Evolutionary conservation across 805 yeast species (phyloP), one percentile per base, ranked within the genome.

Genomic region (Hanseniaspora clermontiae): DNA sequence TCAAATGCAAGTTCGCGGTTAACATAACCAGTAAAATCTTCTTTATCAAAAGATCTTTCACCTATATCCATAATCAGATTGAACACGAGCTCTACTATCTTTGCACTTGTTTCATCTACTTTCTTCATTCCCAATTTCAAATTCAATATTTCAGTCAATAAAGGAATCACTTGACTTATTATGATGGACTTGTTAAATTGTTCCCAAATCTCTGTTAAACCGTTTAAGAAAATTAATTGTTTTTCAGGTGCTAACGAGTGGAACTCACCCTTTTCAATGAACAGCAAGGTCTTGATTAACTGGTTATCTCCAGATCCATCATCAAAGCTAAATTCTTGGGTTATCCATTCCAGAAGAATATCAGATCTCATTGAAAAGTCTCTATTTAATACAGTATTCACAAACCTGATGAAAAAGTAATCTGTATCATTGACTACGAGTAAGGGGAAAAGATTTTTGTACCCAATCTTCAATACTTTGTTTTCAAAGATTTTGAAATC

Each of bases 231-330:
- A 1, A 60, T 60, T 9, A 46, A 19, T 20, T 53, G 57, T 19
- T 31, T 24, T 8, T 53, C 59, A 20, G 57, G 49, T 1, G 60
- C 60, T 17, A 69, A 43, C 4, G 57, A 47, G 14, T 64, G 62
- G 12, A 83, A 82, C 62, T 78, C 76, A 11, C 88, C 74, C 57
- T 78, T 73, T 61, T 87, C 95, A 58, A 80, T 78, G 66, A 91
- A 93, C 0, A 95, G 14, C 24, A 53, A 19, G 4, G 57, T 53
- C 24, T 53, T 53, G 34, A 53, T 53, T 19, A 71, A 72, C 42
- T 67, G 61, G 12, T 62, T 32, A 45, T 62, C 65, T 50, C 68
- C 60, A 17, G 57, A 57, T 31, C 48, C 38, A 36, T 57, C 51
- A 31, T 53, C 47, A 34, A 55, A 49, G 17, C 34, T 58, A 20